Evolutionary conservation across 2,329 filamentous ascomycete genomes (phyloP), one percentile per base, ranked within the genome.

Genomic region (Pleomassaria siparia): DNA sequence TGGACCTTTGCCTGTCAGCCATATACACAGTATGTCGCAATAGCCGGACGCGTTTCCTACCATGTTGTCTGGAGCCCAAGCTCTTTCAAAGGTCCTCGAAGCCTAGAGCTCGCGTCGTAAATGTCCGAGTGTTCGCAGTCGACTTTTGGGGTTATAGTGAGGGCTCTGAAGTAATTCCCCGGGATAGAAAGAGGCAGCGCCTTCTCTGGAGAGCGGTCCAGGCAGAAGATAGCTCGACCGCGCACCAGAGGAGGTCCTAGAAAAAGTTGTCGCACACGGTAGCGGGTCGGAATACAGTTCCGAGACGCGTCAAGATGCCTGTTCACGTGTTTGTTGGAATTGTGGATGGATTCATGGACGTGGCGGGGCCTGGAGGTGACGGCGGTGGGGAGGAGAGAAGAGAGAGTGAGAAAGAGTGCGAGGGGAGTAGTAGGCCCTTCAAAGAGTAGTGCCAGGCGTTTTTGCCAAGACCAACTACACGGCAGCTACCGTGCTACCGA

Each of bases 1-100:
- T 96, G 81, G 61, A 99, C 92, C 92, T 97, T 67, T 42, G 44
- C 20, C 9, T 41, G 48, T 70, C 45, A 71, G 60, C 25, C 10
- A 18, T 25, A 21, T 12, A 21, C 13, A 13, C 4, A 18, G 30
- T n/a, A 40, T 18, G n/a, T 16, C 18, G 9, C 7, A 10, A 15
- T 2, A 13, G 35, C n/a, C n/a, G 46, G 49, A 58, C 50, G 50
- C 59, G 50, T 49, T 39, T 32, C 37, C 18, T 62, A 71, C 69
- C 69, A 72, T 72, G 22, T 61, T 66, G 63, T 29, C 40, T 43
- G 24, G 20, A 44, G 46, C 50, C 28, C 42, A 53, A 52, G 56
- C 52, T 62, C 66, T 68, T 70, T 53, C 68, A 62, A 62, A 67
- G 60, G 44, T 54, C 46, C 50, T 21, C 36, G 44, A 49, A 18